Evolutionary conservation across 257 asterid species (phyloP).

Genomic region (Salvia miltiorrhiza): DNA sequence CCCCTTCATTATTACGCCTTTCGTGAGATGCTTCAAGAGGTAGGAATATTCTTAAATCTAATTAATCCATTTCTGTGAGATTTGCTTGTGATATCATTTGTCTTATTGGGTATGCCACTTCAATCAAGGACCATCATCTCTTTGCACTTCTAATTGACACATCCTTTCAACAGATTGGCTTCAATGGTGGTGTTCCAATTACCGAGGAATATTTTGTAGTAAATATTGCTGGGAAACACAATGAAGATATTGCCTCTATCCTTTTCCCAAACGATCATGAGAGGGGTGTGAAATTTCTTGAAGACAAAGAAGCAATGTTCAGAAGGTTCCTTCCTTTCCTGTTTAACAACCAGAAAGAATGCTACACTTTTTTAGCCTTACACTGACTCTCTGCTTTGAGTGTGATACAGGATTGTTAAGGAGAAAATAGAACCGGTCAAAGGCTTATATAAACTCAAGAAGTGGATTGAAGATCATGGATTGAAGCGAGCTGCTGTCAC

Average conservation of each 20-base stretch:
- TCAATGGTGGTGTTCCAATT: constrained; percentile 83
- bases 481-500: constrained; percentile 94
- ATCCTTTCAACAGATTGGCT: constrained; percentile 63
- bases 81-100: neutral
- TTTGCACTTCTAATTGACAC: neutral
- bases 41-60: constrained; percentile 16
- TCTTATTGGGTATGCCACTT: neutral
- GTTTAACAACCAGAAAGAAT: neutral
- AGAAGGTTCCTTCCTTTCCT: constrained; percentile 48
- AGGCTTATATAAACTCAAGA: constrained; percentile 59
- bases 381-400: neutral
- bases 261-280: constrained; percentile 86
- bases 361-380: neutral
- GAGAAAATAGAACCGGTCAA: constrained; percentile 67
- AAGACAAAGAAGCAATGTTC: constrained; percentile 83
- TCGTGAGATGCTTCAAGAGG: constrained; percentile 76
- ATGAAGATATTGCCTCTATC: constrained; percentile 59
- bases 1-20: constrained; percentile 79
- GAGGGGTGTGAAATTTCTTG: constrained; percentile 65
- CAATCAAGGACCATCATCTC: neutral
- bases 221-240: constrained; percentile 85
- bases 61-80: neutral
- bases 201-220: constrained; percentile 53
- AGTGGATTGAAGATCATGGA: constrained; percentile 90
- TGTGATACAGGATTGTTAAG: constrained; percentile 57